Evolutionary conservation across 2,329 filamentous ascomycete species (phyloP).

Genomic region (Zasmidium angulare): DNA sequence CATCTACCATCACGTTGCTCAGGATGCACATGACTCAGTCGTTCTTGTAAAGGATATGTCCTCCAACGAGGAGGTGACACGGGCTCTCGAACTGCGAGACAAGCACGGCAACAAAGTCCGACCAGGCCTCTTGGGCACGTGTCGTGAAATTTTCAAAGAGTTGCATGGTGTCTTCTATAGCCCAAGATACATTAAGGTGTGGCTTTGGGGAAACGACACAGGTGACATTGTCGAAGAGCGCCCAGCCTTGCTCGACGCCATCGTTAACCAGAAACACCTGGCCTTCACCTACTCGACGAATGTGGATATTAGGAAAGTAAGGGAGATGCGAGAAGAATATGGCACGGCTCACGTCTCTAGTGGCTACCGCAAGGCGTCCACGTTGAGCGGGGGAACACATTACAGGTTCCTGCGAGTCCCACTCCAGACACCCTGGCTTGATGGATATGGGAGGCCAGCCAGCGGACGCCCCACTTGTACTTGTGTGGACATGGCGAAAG

Average conservation of each 20-base stretch:
- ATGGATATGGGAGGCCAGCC: neutral
- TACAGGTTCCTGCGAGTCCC: no score
- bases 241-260: neutral
- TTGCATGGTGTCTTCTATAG: constrained; percentile 3
- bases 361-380: no score
- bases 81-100: neutral
- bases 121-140: neutral
- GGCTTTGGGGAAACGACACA: neutral
- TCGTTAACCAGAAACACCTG: neutral
- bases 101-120: neutral
- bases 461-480: neutral
- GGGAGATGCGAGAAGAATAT: no score
- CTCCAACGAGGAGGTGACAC: neutral
- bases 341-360: no score
- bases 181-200: neutral
- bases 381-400: no score
- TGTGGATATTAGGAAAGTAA: no score
- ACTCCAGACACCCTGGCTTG: no score
- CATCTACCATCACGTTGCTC: constrained; percentile 4
- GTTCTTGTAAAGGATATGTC: neutral
- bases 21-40: neutral
- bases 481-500: neutral
- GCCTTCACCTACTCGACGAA: neutral
- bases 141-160: neutral
- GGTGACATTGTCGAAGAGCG: neutral